A percentile compares a stretch with the other conserved stretches of the same genome.
These are phyloP conservation scores for Tulasnella sp. DNA, from an alignment of 768 basidiomycete genomes.

Conservation along the genomic window DNA sequence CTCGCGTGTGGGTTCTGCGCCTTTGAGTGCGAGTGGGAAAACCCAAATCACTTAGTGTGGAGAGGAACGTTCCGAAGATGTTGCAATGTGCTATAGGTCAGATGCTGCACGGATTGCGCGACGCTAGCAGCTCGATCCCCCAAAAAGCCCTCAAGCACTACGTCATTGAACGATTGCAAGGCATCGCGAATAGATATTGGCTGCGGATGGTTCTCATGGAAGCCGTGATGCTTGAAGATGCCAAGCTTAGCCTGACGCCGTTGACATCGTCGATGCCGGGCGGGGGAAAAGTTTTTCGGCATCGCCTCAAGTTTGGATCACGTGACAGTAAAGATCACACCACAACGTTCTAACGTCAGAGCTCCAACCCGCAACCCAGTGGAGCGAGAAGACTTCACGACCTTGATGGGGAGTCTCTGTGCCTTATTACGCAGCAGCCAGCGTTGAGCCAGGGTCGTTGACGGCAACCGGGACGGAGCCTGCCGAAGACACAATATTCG, in stretches of 20 bases:
- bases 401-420: not conserved
- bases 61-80: slow-evolving; percentile 3
- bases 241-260: not conserved
- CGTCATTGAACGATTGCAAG: not conserved
- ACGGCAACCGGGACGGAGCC: not conserved
- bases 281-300: not conserved
- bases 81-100: not conserved
- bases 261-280: slow-evolving; percentile 1
- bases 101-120: not conserved
- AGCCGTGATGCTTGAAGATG: not conserved
- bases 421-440: not conserved
- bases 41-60: not conserved
- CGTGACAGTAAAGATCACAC: not conserved
- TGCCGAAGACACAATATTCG: not conserved
- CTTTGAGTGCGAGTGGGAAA: not conserved
- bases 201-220: not conserved
- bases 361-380: not conserved
- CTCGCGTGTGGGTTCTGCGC: not conserved
- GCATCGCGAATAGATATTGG: not conserved
- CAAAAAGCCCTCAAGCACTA: not conserved
- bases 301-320: not conserved
- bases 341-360: not conserved
- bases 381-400: not conserved
- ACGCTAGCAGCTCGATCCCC: not conserved
- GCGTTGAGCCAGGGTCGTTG: not conserved